Conservation (phyloP, 805 yeast species). For the Trichomonascus vanleenenianus region DNA sequence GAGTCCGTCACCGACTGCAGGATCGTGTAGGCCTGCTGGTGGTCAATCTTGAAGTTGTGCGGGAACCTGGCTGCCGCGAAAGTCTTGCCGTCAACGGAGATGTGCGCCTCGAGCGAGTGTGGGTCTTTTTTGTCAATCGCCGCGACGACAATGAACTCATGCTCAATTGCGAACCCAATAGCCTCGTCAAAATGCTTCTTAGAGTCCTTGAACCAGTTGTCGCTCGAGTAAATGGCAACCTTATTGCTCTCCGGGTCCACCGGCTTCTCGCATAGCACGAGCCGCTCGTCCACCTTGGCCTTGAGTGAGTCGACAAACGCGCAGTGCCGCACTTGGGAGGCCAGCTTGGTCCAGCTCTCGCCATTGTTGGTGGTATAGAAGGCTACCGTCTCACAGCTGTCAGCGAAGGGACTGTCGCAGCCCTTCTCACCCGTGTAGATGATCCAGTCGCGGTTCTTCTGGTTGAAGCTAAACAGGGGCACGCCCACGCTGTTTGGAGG, state of each 20-base stretch:
- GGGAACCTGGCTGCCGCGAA: slow-evolving; percentile 84
- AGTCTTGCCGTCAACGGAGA: slow-evolving; percentile 66
- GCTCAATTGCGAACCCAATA: slow-evolving; percentile 67
- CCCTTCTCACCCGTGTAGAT: slow-evolving; percentile 61
- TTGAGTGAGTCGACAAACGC: slow-evolving; percentile 56
- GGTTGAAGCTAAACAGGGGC: slow-evolving; percentile 52
- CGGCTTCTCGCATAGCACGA: slow-evolving; percentile 54
- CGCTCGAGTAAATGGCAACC: slow-evolving; percentile 38
- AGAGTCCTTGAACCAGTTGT: slow-evolving; percentile 40
- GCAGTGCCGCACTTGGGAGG: slow-evolving; percentile 51
- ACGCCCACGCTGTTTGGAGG: slow-evolving; percentile 33
- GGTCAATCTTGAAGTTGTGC: slow-evolving; percentile 46
- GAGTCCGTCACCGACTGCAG: slow-evolving; percentile 66
- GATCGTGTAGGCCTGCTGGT: slow-evolving; percentile 69
- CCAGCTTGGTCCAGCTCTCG: slow-evolving; percentile 44
- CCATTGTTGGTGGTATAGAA: slow-evolving; percentile 67
- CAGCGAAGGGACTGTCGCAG: slow-evolving; percentile 41
- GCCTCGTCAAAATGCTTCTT: slow-evolving; percentile 46
- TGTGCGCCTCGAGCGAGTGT: slow-evolving; percentile 50
- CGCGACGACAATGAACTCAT: slow-evolving; percentile 70
- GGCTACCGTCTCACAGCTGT: slow-evolving; percentile 49
- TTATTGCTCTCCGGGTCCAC: slow-evolving; percentile 4
- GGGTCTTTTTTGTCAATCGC: slow-evolving; percentile 38
- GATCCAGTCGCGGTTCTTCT: slow-evolving; percentile 45
- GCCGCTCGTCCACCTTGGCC: slow-evolving; percentile 37